phyloP scores from a whole-genome alignment of 202 grass and related monocot genomes.

The Thinopyrum obtusiflorum region DNA sequence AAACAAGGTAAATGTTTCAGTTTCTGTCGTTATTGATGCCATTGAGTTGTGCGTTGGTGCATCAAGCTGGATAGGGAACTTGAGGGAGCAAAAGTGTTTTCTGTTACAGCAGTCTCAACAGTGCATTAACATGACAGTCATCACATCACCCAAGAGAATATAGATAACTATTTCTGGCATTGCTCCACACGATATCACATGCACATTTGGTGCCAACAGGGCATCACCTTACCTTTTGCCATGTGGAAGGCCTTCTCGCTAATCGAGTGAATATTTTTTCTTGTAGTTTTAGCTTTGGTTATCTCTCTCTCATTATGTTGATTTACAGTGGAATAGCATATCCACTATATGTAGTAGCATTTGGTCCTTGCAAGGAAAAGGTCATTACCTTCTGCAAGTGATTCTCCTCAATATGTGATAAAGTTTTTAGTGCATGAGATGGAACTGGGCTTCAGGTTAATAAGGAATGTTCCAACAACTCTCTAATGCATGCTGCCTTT shows the following conservation, averaged over 20 bases:
- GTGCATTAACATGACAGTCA: background rate
- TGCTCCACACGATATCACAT: background rate
- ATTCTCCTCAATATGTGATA: background rate
- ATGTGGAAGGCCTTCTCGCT: constrained; percentile 11
- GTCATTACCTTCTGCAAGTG: background rate
- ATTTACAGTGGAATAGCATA: background rate
- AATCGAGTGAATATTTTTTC: background rate
- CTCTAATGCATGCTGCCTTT: background rate
- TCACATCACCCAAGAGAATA: constrained; percentile 11
- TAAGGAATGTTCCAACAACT: background rate
- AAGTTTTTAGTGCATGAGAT: background rate
- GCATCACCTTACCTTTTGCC: constrained; percentile 12
- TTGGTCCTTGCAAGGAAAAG: constrained; percentile 6
- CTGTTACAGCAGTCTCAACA: background rate
- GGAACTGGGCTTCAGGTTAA: constrained; percentile 13
- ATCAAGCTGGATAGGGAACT: constrained; percentile 3
- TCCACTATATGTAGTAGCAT: background rate
- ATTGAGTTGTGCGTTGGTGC: background rate
- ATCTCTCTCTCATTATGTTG: background rate
- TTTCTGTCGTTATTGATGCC: background rate
- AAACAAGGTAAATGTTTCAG: constrained; percentile 64
- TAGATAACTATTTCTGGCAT: background rate
- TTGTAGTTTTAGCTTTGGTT: background rate
- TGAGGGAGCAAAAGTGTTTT: background rate
- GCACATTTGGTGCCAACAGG: constrained; percentile 2